These are phyloP conservation scores for Nitzschia sp. DNA, from an alignment of 108 stramenopile genomes.

Conservation along the genomic window DNA sequence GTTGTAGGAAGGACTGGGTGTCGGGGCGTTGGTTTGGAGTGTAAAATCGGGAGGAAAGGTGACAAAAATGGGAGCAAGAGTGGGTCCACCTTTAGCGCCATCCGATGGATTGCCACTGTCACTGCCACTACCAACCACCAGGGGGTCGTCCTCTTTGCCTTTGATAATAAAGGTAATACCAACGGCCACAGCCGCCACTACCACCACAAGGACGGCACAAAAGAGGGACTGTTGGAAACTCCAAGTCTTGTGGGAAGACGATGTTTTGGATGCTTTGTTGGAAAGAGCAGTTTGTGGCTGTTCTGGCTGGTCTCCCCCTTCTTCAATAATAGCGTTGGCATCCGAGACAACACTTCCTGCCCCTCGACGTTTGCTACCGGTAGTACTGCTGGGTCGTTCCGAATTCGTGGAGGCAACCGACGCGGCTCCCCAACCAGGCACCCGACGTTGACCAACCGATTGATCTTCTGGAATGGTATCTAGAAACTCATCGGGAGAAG, in stretches of 20 bases:
- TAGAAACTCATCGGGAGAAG: slow-evolving; percentile 7
- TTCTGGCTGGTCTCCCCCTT: background rate
- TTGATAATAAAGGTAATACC: slow-evolving; percentile 10
- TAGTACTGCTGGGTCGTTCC: background rate
- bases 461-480: slow-evolving; percentile 24
- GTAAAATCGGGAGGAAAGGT: slow-evolving; percentile 15
- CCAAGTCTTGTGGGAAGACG: background rate
- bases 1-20: slow-evolving; percentile 1
- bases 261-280: background rate
- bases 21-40: background rate
- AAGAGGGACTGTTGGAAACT: background rate
- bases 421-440: background rate
- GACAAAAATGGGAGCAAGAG: background rate
- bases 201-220: background rate
- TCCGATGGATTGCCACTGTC: background rate
- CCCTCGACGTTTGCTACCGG: background rate
- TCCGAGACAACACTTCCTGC: slow-evolving; percentile 10
- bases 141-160: too few relatives aligned
- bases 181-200: background rate
- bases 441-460: slow-evolving; percentile 15
- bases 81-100: background rate
- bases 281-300: background rate
- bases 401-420: background rate
- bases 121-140: background rate
- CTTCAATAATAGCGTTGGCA: slow-evolving; percentile 13